Base-by-base conservation (phyloP, 805 yeast genomes). In the Candida hungchunana region DNA sequence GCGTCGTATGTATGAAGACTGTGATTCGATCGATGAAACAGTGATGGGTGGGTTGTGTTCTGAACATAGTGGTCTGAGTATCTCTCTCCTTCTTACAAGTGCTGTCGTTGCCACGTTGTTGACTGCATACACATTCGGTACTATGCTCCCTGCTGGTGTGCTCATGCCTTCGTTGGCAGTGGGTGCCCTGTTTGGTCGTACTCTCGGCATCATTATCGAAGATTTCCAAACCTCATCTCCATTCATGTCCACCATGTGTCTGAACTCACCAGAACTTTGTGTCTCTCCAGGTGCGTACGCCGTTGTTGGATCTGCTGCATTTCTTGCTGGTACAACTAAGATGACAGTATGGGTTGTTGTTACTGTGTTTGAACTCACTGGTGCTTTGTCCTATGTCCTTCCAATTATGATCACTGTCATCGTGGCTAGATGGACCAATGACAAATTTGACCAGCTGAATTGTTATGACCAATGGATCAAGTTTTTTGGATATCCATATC, bases 241-340 rank as follows among this genome's bases (percentile, higher is more conserved):
- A 12, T 51, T 51, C 18, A 62, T 69, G 30, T 60, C 69, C 1
- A 30, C 50, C 3, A 55, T 62, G 14, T 70, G 75, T 43, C 35
- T 67, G 2, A 62, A 71, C 34, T 68, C 75, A 0, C 59, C 60
- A 19, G 64, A 62, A 31, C 56, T 66, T 38, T 78, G 93, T 47
- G 77, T 86, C 8, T 81, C 88, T 2, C 94, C 94, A 0, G 89
- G 93, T 0, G 85, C 89, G 0, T 87, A 86, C 53, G 95, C 95
- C 0, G 82, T 86, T 8, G 85, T 87, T 16, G 95, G 96, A 0
- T 87, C 95, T 0, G 95, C 88, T 0, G 71, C 95, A 1, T 82
- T 84, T 37, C 65, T 85, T 46, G 76, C 93, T 0, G 94, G 95
- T 5, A 77, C 81, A 12, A 84, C 95, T 4, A 76, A 85, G 45